Conservation (phyloP, 1,284 basidiomycete species). For the Trichosporon coremiiforme region DNA sequence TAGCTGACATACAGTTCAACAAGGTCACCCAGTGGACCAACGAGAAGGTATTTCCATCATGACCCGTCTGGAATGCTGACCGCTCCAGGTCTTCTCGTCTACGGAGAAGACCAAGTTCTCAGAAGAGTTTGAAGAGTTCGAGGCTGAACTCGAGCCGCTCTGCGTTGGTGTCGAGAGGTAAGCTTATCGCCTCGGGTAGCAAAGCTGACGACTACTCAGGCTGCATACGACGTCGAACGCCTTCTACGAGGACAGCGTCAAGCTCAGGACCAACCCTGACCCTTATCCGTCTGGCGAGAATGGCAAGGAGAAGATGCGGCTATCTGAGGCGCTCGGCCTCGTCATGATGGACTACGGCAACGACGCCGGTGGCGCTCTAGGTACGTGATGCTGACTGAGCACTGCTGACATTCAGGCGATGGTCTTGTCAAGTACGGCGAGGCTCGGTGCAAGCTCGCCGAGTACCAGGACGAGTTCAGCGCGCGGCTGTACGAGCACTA, state of each 20-base stretch:
- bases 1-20: slow-evolving; percentile 40
- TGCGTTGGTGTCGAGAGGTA: slow-evolving; percentile 67
- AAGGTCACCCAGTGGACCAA: slow-evolving; percentile 56
- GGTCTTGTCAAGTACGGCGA: slow-evolving; percentile 72
- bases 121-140: slow-evolving; percentile 67
- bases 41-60: slow-evolving; percentile 43
- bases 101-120: slow-evolving; percentile 64
- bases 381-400: slow-evolving; percentile 30
- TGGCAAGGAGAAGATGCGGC: slow-evolving; percentile 58
- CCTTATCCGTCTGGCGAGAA: slow-evolving; percentile 46
- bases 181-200: slow-evolving; percentile 38
- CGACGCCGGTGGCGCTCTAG: slow-evolving; percentile 71
- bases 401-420: slow-evolving; percentile 46
- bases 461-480: slow-evolving; percentile 37
- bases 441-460: slow-evolving; percentile 77
- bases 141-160: slow-evolving; percentile 69
- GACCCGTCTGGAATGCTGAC: not conserved
- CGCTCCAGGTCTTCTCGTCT: slow-evolving; percentile 64
- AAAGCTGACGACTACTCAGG: slow-evolving; percentile 33
- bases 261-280: slow-evolving; percentile 52
- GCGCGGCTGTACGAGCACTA: slow-evolving; percentile 70
- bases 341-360: slow-evolving; percentile 85
- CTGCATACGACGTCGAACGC: slow-evolving; percentile 53
- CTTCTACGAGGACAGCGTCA: slow-evolving; percentile 49
- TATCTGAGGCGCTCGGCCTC: slow-evolving; percentile 74